These are phyloP conservation scores for Brassica nigra DNA, from an alignment of 345 rosid species.

Conservation along the genomic window DNA sequence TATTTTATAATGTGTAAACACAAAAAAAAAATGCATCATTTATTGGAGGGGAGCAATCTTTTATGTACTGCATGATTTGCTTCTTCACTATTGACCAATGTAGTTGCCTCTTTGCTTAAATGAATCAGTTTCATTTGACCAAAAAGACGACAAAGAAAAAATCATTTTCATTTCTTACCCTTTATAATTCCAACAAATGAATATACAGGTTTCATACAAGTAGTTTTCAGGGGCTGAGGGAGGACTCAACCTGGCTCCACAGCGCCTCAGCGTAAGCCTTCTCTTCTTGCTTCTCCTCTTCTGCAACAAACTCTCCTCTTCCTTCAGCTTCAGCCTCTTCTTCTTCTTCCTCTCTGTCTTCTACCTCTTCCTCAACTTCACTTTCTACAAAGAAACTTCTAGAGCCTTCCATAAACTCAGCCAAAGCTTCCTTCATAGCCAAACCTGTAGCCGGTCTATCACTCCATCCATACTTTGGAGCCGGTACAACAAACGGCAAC, in stretches of 20 bases:
- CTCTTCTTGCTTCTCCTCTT: constrained; percentile 86
- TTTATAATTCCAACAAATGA: background rate
- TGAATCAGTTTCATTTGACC: background rate
- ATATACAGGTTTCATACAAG: background rate
- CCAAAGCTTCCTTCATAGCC: constrained; percentile 70
- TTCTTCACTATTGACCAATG: background rate
- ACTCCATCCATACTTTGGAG: constrained; percentile 65
- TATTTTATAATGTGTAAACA: too few relatives aligned
- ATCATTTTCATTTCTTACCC: background rate
- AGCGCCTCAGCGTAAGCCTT: constrained; percentile 67
- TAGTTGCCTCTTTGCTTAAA: background rate
- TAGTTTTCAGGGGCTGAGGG: constrained; percentile 49
- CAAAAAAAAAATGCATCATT: too few relatives aligned
- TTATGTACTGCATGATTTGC: background rate
- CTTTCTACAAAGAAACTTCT: constrained; percentile 43
- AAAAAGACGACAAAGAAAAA: background rate
- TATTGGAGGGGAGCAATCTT: too few relatives aligned
- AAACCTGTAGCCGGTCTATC: constrained; percentile 79
- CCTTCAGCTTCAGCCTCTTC: constrained; percentile 57
- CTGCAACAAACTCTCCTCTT: constrained; percentile 39
- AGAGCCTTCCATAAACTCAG: constrained; percentile 46
- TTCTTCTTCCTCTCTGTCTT: constrained; percentile 48
- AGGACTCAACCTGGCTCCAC: constrained; percentile 74
- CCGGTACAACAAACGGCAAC: constrained; percentile 75
- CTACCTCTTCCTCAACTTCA: constrained; percentile 46